Evolutionary conservation across 2,329 filamentous ascomycete species (phyloP).

Genomic region (Ceratocystis cubensis): DNA sequence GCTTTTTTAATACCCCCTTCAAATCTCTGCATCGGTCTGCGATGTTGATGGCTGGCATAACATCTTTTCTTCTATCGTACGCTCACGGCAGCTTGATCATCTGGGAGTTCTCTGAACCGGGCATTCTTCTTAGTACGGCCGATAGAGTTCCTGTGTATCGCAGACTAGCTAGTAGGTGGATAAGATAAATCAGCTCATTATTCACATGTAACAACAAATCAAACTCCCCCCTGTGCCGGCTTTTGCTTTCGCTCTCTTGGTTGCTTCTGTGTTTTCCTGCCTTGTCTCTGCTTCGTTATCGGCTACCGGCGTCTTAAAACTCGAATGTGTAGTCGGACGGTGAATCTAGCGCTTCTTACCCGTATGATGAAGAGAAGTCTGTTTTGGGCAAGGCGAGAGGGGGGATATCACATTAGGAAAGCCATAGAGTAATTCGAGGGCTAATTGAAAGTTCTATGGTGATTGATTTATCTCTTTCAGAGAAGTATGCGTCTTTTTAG

Average conservation of each 20-base stretch:
- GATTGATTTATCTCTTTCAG: neutral
- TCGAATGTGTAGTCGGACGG: neutral
- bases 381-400: neutral
- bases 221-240: neutral
- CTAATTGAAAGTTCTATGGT: neutral
- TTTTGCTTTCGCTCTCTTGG: constrained; percentile 23
- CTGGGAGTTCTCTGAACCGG: neutral
- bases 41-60: neutral
- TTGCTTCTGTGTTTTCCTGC: neutral
- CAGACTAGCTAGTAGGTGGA: neutral
- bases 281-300: neutral
- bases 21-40: neutral
- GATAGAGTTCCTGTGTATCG: neutral
- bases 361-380: neutral
- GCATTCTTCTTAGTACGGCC: neutral
- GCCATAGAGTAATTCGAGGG: no score
- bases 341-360: neutral
- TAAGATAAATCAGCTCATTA: neutral
- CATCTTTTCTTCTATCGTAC: neutral
- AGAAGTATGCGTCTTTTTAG: neutral
- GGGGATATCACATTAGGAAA: neutral
- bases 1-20: constrained; percentile 15
- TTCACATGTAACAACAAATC: neutral
- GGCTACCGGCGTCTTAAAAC: neutral
- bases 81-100: neutral